Evolutionary conservation across 441 rosid genomes (phyloP), one percentile per base, ranked within the genome.

Genomic region (Isatis lusitanica): DNA sequence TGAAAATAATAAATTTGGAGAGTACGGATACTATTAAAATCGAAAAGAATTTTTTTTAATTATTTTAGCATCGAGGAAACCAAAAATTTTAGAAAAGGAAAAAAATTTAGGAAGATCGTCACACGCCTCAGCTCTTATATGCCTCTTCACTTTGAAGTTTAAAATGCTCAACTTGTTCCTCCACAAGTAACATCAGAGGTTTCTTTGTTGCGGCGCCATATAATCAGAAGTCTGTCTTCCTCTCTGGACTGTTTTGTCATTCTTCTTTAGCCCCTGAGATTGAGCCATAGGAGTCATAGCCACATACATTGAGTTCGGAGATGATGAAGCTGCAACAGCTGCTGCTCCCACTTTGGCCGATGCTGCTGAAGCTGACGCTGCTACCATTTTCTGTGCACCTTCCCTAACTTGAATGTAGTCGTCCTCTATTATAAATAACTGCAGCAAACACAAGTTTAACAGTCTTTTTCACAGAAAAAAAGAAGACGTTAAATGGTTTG

Each of bases 231-330:
- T 26, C 28, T 42, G 72, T 6, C 42, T 61, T 10, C 38, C 71
- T 79, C 77, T 57, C 67, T 62, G 82, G 48, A 56, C 48, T 33
- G 67, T 66, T 75, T 35, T 47, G 52, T 47, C 60, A 30, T 55
- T 55, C 60, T 30, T 75, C 76, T 79, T 93, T 40, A 66, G 65
- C 50, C 94, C 95, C 33, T 85, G 82, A 79, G 96, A 78, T 79
- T 88, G 97, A 65, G 98, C 92, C 87, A 95, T 81, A 9, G 99
- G 98, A 72, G 99, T 95, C 78, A 95, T 90, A 71, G 98, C 95
- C 86, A 93, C 82, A 76, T 70, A 66, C 2, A 95, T 81, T 3
- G 98, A 90, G 80, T 80, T 70, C 21, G 92, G 83, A 74, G 94
- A 76, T 74, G 90, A 71, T 36, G 89, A 63, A 28, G 88, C 94